Percentiles rank a stretch among this genome's conserved stretches.
Conservation (phyloP, 2,329 filamentous ascomycete species). For the Plectosphaerella plurivora region DNA sequence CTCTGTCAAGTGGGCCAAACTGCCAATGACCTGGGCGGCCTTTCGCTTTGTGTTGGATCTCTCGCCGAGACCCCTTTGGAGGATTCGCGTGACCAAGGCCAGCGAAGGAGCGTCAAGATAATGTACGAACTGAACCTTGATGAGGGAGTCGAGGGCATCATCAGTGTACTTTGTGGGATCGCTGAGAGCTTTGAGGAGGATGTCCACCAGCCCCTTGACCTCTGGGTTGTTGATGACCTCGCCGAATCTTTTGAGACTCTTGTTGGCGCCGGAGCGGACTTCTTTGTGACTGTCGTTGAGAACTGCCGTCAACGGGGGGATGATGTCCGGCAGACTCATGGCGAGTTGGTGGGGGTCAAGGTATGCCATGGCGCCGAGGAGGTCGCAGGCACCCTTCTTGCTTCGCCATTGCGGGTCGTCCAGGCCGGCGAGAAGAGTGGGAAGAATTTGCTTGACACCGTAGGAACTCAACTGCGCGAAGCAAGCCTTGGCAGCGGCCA, state of each 20-base stretch:
- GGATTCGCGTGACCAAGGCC: conserved; percentile 88
- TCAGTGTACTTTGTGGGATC: conserved; percentile 97
- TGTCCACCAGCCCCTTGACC: conserved; percentile 85
- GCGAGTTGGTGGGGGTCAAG: conserved; percentile 93
- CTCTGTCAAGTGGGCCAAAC: conserved; percentile 92
- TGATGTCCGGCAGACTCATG: conserved; percentile 89
- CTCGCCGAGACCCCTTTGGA: conserved; percentile 87
- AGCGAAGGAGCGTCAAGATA: conserved; percentile 97
- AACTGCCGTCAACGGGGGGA: conserved; percentile 88
- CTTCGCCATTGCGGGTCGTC: conserved; percentile 97
- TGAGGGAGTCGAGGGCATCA: conserved; percentile 85
- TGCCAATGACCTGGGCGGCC: conserved; percentile 95
- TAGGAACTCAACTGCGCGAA: conserved; percentile 92
- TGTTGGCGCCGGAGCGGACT: conserved; percentile 85
- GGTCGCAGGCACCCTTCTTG: conserved; percentile 96
- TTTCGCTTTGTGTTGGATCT: conserved; percentile 95
- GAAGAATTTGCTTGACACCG: conserved; percentile 91
- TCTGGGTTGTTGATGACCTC: conserved; percentile 98
- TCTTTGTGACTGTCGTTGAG: conserved; percentile 98
- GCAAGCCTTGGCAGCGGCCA: conserved; percentile 90
- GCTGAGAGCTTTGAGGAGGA: conserved; percentile 92
- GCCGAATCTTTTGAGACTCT: conserved; percentile 94
- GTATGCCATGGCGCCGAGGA: conserved; percentile 97
- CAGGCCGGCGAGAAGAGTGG: conserved; percentile 83
- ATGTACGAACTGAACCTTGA: conserved; percentile 98